Percentiles rank a stretch among this genome's conserved stretches.
Evolutionary conservation across 2,329 filamentous ascomycete genomes (phyloP).

Genomic region (Verticillium albo-atrum): DNA sequence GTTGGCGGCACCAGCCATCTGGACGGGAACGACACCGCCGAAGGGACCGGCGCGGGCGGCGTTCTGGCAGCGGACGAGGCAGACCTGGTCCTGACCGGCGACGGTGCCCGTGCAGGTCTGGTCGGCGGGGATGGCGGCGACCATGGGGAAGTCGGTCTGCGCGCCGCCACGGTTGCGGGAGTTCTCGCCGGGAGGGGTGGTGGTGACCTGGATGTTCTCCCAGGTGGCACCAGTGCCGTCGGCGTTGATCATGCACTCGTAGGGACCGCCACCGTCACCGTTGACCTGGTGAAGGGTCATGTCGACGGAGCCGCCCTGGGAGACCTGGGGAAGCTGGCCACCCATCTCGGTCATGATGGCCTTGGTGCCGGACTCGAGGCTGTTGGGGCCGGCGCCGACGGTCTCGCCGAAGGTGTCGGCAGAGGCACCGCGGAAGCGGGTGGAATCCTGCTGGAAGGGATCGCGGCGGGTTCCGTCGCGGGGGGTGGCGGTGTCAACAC

Average conservation of each 20-base stretch:
- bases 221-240: constrained; percentile 53
- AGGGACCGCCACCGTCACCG: constrained; percentile 61
- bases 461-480: constrained; percentile 56
- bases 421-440: constrained; percentile 52
- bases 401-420: constrained; percentile 55
- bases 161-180: constrained; percentile 40
- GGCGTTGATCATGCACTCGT: constrained; percentile 59
- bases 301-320: constrained; percentile 47
- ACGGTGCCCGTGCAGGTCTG: constrained; percentile 56
- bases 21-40: constrained; percentile 55
- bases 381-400: constrained; percentile 50
- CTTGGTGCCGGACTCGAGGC: constrained; percentile 50
- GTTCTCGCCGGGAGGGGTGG: constrained; percentile 46
- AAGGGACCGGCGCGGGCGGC: constrained; percentile 57
- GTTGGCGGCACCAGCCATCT: constrained; percentile 30
- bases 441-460: constrained; percentile 62
- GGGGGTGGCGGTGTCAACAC: constrained; percentile 50
- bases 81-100: constrained; percentile 54
- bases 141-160: constrained; percentile 44
- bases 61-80: constrained; percentile 61
- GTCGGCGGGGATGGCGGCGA: constrained; percentile 49
- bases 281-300: constrained; percentile 68
- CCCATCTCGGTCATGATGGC: constrained; percentile 56
- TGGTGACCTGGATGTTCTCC: constrained; percentile 49
- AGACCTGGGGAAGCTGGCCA: constrained; percentile 53